phyloP scores from a whole-genome alignment of 441 rosid species.

The Pelargonium myrrhifolium region DNA sequence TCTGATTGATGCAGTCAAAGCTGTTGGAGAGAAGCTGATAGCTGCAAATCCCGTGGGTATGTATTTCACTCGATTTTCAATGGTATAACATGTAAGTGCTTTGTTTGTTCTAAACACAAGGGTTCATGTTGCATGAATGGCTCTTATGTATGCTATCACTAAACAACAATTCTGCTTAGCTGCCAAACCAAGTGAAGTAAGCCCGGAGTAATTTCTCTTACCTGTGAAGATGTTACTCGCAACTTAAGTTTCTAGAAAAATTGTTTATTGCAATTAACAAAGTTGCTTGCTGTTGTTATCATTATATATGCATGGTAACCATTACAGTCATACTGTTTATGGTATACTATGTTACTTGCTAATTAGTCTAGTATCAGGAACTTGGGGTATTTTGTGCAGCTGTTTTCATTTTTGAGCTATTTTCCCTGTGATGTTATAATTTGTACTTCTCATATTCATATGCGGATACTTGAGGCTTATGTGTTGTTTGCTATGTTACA shows the following conservation, averaged over 20 bases:
- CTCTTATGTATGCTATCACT: not conserved
- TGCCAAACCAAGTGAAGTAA: not conserved
- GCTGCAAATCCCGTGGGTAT: constrained; percentile 95
- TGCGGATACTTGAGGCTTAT: not conserved
- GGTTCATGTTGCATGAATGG: not conserved
- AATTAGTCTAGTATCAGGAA: not conserved
- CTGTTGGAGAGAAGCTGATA: constrained; percentile 74
- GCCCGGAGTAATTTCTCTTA: not conserved
- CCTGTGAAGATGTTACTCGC: not conserved
- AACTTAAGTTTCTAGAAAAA: not conserved
- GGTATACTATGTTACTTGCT: not conserved
- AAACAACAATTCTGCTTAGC: not conserved
- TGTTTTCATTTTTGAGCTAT: not conserved
- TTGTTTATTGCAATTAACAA: not conserved
- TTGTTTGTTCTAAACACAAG: not conserved
- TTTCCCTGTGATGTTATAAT: not conserved
- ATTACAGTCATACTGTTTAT: not conserved
- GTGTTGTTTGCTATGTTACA: not conserved
- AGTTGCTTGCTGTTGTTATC: not conserved
- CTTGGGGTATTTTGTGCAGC: not conserved
- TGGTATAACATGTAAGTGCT: not conserved
- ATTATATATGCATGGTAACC: not conserved
- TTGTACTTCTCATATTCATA: not conserved
- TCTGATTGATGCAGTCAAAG: constrained; percentile 70
- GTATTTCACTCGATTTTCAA: constrained; percentile 4